Conservation (phyloP, 2,329 filamentous ascomycete species). For the Arthroderma uncinatum region DNA sequence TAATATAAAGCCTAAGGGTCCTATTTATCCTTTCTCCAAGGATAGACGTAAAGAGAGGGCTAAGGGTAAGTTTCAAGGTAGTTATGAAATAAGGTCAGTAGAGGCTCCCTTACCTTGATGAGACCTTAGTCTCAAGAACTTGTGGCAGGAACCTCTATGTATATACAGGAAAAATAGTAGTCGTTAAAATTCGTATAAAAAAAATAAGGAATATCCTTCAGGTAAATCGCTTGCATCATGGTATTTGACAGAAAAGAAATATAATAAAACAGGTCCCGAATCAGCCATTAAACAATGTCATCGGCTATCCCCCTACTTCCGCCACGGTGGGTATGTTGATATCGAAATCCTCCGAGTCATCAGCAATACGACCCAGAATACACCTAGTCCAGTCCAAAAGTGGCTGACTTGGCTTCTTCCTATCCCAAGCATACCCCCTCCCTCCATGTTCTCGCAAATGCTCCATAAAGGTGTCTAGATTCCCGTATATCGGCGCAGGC, state of each 20-base stretch:
- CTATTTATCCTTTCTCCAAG: too few relatives aligned
- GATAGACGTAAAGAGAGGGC: too few relatives aligned
- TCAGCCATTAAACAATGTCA: neutral
- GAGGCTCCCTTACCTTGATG: too few relatives aligned
- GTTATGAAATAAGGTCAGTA: too few relatives aligned
- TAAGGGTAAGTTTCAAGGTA: too few relatives aligned
- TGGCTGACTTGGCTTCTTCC: constrained; percentile 24
- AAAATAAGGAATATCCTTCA: neutral
- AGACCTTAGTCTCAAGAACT: too few relatives aligned
- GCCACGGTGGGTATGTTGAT: constrained; percentile 31
- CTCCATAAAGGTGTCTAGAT: constrained; percentile 34
- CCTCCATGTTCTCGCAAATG: constrained; percentile 30
- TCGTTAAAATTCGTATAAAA: neutral
- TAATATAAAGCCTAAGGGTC: too few relatives aligned
- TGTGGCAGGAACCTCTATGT: too few relatives aligned
- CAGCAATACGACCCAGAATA: constrained; percentile 32
- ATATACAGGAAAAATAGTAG: too few relatives aligned
- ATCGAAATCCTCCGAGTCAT: constrained; percentile 36
- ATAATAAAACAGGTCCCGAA: neutral
- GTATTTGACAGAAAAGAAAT: neutral
- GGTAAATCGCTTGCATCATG: neutral
- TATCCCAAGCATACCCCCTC: constrained; percentile 20
- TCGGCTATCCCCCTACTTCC: constrained; percentile 9
- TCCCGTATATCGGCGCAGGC: constrained; percentile 28
- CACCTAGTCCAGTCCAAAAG: constrained; percentile 35